A percentile compares a stretch with the other conserved stretches of the same genome.
Conservation (phyloP, 352 stramenopile species). For the Globisporangium middletonii region DNA sequence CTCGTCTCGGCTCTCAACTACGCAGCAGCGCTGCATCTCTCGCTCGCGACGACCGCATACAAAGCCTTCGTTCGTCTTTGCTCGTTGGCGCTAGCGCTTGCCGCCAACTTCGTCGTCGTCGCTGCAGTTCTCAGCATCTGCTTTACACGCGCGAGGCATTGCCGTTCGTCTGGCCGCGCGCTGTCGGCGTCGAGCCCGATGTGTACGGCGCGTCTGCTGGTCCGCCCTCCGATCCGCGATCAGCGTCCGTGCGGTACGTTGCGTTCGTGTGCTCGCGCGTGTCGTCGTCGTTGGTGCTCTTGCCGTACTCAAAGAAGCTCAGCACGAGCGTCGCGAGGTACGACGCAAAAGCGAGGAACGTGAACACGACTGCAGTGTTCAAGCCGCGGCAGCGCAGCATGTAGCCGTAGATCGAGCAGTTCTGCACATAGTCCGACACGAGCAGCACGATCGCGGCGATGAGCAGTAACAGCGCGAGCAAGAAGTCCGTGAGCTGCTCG, state of each 20-base stretch:
- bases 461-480: conserved; percentile 47
- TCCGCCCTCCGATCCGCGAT: conserved; percentile 5
- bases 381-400: conserved; percentile 58
- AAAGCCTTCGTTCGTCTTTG: no score
- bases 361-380: conserved; percentile 55
- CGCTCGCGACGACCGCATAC: no score
- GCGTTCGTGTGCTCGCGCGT: conserved; percentile 10
- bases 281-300: conserved; percentile 13
- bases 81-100: no score
- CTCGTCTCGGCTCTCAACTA: no score
- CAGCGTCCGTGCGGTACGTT: conserved; percentile 13
- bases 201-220: conserved; percentile 9
- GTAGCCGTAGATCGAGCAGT: conserved; percentile 61
- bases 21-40: no score
- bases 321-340: conserved; percentile 46
- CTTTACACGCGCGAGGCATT: conserved; percentile 3
- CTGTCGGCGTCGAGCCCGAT: conserved; percentile 9
- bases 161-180: background rate
- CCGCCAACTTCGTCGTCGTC: no score
- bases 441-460: conserved; percentile 65
- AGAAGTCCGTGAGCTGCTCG: conserved; percentile 47
- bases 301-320: conserved; percentile 35
- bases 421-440: conserved; percentile 52
- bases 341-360: conserved; percentile 49
- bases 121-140: no score